Conservation (phyloP, 2,329 filamentous ascomycete genomes). For the Fusarium sp. region DNA sequence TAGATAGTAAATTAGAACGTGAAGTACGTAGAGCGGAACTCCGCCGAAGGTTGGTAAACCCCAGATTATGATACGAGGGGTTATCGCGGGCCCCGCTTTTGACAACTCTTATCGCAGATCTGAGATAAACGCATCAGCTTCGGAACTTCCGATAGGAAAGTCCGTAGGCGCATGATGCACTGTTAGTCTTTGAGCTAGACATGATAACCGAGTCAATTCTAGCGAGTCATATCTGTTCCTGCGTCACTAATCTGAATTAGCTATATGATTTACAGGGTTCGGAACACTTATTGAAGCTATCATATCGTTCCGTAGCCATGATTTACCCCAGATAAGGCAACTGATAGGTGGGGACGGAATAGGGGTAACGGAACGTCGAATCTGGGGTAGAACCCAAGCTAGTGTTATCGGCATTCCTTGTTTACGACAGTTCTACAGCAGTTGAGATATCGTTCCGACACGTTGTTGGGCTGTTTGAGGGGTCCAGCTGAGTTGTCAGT, state of each 20-base stretch:
- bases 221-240: background rate
- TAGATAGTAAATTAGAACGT: background rate
- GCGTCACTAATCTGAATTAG: background rate
- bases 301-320: background rate
- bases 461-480: background rate
- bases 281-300: background rate
- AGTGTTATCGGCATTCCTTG: conserved; percentile 1
- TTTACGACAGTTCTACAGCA: background rate
- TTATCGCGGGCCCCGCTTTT: background rate
- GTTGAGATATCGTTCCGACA: background rate
- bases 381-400: conserved; percentile 12
- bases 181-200: background rate
- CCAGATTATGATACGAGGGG: background rate
- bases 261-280: background rate
- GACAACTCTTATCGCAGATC: background rate
- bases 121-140: background rate
- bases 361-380: conserved; percentile 3
- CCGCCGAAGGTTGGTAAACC: background rate
- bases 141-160: conserved; percentile 28
- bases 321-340: background rate
- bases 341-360: conserved; percentile 8
- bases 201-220: background rate
- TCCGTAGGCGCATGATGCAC: background rate
- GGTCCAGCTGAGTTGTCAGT: background rate
- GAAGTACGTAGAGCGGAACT: background rate